Base-by-base conservation (phyloP, 2,329 filamentous ascomycete genomes). In the Botrytis sinoallii region DNA sequence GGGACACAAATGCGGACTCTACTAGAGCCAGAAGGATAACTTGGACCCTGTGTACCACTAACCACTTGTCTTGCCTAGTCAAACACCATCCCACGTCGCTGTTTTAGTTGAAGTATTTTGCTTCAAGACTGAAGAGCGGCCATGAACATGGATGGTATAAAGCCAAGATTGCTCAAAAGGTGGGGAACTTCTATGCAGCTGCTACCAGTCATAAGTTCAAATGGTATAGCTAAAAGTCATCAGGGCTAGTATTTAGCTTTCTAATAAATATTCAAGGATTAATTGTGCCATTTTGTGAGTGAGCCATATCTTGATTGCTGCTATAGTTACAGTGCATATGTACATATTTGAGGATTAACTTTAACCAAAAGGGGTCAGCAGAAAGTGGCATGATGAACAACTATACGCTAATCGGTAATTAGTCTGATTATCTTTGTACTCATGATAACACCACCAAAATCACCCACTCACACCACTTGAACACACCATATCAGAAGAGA, bases 31-130 rank as follows among this genome's bases (percentile, higher is more conserved):
- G 52, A 68, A 68, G 35, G 48, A 68, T 40, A 68, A 55, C 66
- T 57, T 57, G n/a, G 35, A 32, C 35, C 74, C 74, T 52, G 61
- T 63, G 32, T 48, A 20, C 25, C n/a, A 40, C 48, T 69, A 71
- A 55, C 25, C 32, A 71, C 44, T 35, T 20, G 71, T 57, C 68
- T 52, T 59, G 59, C 38, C 61, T 68, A 42, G 48, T 42, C 48
- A 20, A 42, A 42, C 25, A 42, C 38, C 14, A 77, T 77, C 75
- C 76, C 76, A 77, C 75, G 77, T 74, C 75, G 77, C 76, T 73
- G 76, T 73, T 67, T 60, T 76, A 75, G 67, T 40, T 40, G 46
- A 65, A 57, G 40, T 16, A 32, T 18, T 40, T 40, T 68, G 20
- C 40, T 42, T 46, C 55, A 59, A 61, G 57, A 66, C 20, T 57